Base-by-base conservation (phyloP, 345 rosid species). In the Euphorbia pulcherrima region DNA sequence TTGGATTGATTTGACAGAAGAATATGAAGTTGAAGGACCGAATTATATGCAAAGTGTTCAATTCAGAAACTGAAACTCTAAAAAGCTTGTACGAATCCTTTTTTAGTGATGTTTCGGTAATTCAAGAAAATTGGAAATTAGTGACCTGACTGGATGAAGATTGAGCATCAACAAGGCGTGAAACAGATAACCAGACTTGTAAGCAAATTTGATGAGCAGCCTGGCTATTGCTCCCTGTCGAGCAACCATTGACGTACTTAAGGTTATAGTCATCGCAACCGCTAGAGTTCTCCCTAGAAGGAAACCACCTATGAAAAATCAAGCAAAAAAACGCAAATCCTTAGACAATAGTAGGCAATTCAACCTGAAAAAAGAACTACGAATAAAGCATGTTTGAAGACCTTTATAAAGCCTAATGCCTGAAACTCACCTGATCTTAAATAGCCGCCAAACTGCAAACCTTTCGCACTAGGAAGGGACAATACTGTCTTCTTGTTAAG, bases 151-250 rank as follows among this genome's bases (percentile, higher is more conserved):
- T 64, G 6, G 83, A 71, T 58, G 80, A 74, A 28, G 78, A 80
- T 70, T 70, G 80, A 35, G 80, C 83, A 77, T 80, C 83, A 60
- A 72, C 73, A 40, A 80, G 83, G 64, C 73, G 70, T 1, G 83
- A 76, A 24, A 68, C 75, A 35, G 80, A 76, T 50, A 80, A 66
- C 78, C 78, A 80, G 52, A 80, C 80, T 59, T 80, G 83, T 67
- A 80, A 64, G 51, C 83, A 80, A 59, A 80, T 71, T 56, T 80
- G 83, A 74, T 76, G 78, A 59, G 76, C 83, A 9, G 83, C 83
- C 80, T 68, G 39, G 78, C 76, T 33, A 77, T 53, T 12, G 83
- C 68, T 53, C 83, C 83, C 52, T 73, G 78, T 33, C 74, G 80
- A 54, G 83, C 80, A 68, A 76, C 83, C 80, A 80, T 70, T 29